Evolutionary conservation across 179 eudicot genomes (phyloP), one percentile per base, ranked within the genome.

Genomic region (Camellia oleifera): DNA sequence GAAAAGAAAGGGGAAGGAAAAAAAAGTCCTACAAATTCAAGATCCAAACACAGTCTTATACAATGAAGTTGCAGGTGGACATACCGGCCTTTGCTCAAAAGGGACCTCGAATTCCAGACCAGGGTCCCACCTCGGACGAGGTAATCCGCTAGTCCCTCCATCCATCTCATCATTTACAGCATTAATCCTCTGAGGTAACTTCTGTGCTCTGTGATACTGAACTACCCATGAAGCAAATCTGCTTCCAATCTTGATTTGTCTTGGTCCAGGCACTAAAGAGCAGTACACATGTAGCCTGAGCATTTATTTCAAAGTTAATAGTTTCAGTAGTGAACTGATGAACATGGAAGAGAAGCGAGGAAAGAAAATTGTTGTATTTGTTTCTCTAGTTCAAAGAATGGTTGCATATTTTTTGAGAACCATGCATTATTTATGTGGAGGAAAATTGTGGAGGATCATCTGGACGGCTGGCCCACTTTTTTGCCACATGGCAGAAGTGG

Each of bases 81-180:
- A 17, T 92, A 95, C 98, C 89, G 99, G 99, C 58, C 97, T 85
- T 82, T 96, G 98, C 82, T 96, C 99, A 26, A 87, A 96, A 1
- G 99, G 99, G 72, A 96, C 99, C 78, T 88, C 98, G 4, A 94
- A 80, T 86, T 92, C 98, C 87, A 94, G 83, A 12, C 96, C 97
- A 0, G 98, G 98, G 53, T 96, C 97, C 99, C 99, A 94, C 44
- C 92, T 91, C 74, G 86, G 94, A 71, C 97, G 90, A 4, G 94
- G 94, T 76, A 89, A 82, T 3, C 93, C 89, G 67, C 86, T 86
- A 14, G 68, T 65, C 32, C 95, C 93, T 79, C 90, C 98, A 77
- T 91, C 83, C 79, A 86, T 84, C 80, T 91, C 98, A 77, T 92
- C 93, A 82, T 87, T 89, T 20, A 94, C 44, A 26, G 99, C 85